Evolutionary conservation across 176 grass and related monocot genomes (phyloP).

Genomic region (Otatea glauca): DNA sequence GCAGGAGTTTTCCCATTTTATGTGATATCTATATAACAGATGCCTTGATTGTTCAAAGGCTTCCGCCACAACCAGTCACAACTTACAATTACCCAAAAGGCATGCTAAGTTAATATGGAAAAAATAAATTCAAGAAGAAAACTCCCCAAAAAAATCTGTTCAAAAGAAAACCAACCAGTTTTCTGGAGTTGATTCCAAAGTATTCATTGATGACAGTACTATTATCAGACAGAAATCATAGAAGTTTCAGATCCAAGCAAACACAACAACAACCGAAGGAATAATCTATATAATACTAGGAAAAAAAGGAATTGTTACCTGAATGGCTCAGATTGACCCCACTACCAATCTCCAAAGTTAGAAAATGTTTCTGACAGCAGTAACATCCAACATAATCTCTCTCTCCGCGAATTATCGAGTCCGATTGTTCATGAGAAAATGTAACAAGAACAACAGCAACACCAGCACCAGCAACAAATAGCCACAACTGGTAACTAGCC

Average conservation of each 20-base stretch:
- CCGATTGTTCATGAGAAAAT: not conserved
- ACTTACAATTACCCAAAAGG: not conserved
- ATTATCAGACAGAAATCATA: not conserved
- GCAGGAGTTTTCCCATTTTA: not conserved
- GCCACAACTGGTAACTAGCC: not conserved
- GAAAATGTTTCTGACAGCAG: not conserved
- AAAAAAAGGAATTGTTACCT: not conserved
- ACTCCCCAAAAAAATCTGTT: not conserved
- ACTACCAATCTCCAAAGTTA: not conserved
- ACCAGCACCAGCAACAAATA: not conserved
- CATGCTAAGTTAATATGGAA: not conserved
- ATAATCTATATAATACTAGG: not conserved
- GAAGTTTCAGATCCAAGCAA: not conserved
- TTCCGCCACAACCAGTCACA: not conserved
- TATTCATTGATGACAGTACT: not conserved
- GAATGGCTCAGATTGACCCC: conserved; percentile 19
- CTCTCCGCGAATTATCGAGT: not conserved
- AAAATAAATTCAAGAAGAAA: not conserved
- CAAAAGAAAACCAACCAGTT: not conserved
- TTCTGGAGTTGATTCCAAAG: not conserved
- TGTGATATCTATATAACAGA: not conserved
- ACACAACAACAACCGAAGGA: not conserved
- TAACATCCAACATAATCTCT: not conserved
- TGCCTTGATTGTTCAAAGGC: too few species aligned
- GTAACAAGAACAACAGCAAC: not conserved